Evolutionary conservation across 1,284 basidiomycete species (phyloP).

Genomic region (Trametes versicolor): DNA sequence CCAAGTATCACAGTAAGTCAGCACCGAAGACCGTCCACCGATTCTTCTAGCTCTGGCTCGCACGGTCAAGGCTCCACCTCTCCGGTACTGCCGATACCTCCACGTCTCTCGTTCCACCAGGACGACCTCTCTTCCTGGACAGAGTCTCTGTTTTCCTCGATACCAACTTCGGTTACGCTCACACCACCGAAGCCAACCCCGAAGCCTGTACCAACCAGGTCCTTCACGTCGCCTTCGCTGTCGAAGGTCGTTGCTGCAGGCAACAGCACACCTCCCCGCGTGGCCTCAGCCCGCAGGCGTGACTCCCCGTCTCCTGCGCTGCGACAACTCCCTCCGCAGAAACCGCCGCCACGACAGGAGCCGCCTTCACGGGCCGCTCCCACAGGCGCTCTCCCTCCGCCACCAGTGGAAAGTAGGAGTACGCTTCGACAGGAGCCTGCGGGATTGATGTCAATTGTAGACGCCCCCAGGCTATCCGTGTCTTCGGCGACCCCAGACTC

Average conservation of each 20-base stretch:
- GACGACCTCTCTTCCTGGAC: constrained; percentile 46
- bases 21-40: constrained; percentile 17
- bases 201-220: constrained; percentile 20
- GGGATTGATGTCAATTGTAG: constrained; percentile 31
- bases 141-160: constrained; percentile 44
- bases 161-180: constrained; percentile 33
- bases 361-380: constrained; percentile 26
- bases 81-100: constrained; percentile 33
- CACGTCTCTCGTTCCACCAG: constrained; percentile 43
- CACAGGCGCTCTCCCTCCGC: constrained; percentile 29
- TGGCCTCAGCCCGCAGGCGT: constrained; percentile 21
- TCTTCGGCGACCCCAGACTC: constrained; percentile 21
- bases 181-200: constrained; percentile 29
- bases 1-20: constrained; percentile 15
- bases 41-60: constrained; percentile 22
- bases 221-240: constrained; percentile 8
- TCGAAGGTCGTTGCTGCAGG: constrained; percentile 4
- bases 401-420: constrained; percentile 31
- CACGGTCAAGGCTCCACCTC: constrained; percentile 25
- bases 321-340: constrained; percentile 39
- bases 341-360: constrained; percentile 38
- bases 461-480: constrained; percentile 12
- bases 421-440: constrained; percentile 41
- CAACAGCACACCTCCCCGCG: constrained; percentile 21
- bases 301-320: constrained; percentile 18